phyloP scores from a whole-genome alignment of 2,329 filamentous ascomycete species.

The Fusarium piperis region DNA sequence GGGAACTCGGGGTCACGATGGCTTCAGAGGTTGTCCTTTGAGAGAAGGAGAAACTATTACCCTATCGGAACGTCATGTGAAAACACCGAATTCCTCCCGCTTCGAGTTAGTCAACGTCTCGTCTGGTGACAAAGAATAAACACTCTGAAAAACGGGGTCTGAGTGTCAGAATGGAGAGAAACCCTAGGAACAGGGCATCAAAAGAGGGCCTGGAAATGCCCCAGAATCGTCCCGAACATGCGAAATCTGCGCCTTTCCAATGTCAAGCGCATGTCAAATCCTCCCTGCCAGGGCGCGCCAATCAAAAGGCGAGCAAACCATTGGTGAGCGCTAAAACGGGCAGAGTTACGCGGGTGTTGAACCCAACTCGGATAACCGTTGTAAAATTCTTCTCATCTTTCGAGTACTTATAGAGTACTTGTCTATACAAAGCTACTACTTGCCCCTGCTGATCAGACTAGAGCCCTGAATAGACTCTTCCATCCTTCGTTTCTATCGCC shows the following conservation, averaged over 20 bases:
- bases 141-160: not conserved
- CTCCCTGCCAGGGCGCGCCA: not conserved
- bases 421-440: not conserved
- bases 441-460: not conserved
- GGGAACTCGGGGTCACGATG: not conserved
- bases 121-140: not conserved
- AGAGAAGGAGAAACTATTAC: not conserved
- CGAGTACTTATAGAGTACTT: not conserved
- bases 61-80: slow-evolving; percentile 1
- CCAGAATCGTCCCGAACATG: not conserved
- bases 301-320: not conserved
- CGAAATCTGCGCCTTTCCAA: slow-evolving; percentile 6
- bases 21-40: not conserved
- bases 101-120: not conserved
- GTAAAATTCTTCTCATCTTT: not conserved
- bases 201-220: not conserved
- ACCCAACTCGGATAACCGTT: too few species aligned
- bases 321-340: not conserved
- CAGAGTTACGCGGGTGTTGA: not conserved
- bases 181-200: not conserved
- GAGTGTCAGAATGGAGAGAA: not conserved
- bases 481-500: not conserved
- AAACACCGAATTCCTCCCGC: not conserved
- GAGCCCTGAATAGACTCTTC: not conserved
- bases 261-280: slow-evolving; percentile 5